Percentiles rank a stretch among this genome's conserved stretches.
Evolutionary conservation across 2,329 filamentous ascomycete genomes (phyloP).

Genomic region (Thelonectria rubi): DNA sequence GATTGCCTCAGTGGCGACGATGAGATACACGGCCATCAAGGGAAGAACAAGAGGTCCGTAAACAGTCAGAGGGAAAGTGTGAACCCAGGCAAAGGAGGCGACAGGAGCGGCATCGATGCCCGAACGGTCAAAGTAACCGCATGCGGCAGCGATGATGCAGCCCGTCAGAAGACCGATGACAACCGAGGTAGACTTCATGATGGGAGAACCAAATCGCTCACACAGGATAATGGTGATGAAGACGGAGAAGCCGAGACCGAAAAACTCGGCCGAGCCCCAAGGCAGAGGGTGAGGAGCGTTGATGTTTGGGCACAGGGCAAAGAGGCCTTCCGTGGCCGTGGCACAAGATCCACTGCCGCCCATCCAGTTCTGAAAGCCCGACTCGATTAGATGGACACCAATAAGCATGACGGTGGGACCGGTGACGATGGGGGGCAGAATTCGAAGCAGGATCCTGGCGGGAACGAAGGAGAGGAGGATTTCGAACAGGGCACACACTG

Average conservation of each 20-base stretch:
- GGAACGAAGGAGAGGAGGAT: slow-evolving; percentile 79
- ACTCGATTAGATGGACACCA: slow-evolving; percentile 75
- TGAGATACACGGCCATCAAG: slow-evolving; percentile 73
- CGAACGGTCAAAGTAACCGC: slow-evolving; percentile 80
- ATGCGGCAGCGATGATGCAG: slow-evolving; percentile 81
- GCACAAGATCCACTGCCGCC: slow-evolving; percentile 73
- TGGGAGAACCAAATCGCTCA: slow-evolving; percentile 82
- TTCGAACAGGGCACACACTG: slow-evolving; percentile 73
- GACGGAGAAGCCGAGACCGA: slow-evolving; percentile 81
- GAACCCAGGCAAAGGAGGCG: slow-evolving; percentile 80
- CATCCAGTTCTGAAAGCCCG: slow-evolving; percentile 80
- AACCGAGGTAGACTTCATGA: slow-evolving; percentile 84
- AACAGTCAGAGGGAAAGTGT: slow-evolving; percentile 76
- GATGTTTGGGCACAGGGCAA: slow-evolving; percentile 71
- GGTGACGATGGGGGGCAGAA: slow-evolving; percentile 83
- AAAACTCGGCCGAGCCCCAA: slow-evolving; percentile 82
- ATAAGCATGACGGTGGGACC: slow-evolving; percentile 77
- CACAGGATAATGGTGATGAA: slow-evolving; percentile 82
- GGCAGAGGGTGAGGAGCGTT: slow-evolving; percentile 75
- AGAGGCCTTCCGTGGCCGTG: slow-evolving; percentile 62
- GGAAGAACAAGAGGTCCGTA: slow-evolving; percentile 80
- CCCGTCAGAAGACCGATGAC: slow-evolving; percentile 78
- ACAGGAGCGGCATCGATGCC: slow-evolving; percentile 76
- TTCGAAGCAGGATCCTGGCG: slow-evolving; percentile 71
- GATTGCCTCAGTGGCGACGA: slow-evolving; percentile 81